phyloP scores from a whole-genome alignment of 192 early-diverging fungal species.

The Entomortierella chlamydospora region DNA sequence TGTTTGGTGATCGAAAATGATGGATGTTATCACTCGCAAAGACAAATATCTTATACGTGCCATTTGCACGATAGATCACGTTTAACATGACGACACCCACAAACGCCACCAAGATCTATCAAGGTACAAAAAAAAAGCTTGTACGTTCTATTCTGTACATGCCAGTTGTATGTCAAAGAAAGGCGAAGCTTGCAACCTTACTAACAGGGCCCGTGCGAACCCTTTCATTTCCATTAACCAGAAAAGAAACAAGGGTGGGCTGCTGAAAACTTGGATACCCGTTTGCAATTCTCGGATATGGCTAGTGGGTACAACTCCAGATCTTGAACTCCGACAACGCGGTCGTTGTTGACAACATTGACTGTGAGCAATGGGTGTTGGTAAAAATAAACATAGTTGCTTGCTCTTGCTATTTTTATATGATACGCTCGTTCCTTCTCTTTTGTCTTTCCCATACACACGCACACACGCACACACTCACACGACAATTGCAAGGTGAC shows the following conservation, averaged over 20 bases:
- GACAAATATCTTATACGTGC: too few species aligned
- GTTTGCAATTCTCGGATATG: conserved; percentile 27
- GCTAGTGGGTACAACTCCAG: conserved; percentile 30
- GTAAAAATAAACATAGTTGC: too few species aligned
- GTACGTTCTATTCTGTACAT: neutral
- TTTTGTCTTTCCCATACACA: neutral
- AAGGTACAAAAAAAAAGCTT: conserved; percentile 1
- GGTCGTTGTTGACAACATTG: conserved; percentile 11
- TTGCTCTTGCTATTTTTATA: neutral
- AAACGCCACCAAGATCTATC: conserved; percentile 6
- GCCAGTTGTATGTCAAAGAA: neutral
- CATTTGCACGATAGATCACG: neutral
- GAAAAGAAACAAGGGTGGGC: neutral
- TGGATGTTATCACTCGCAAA: too few species aligned
- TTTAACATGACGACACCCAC: neutral
- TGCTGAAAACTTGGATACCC: conserved; percentile 3
- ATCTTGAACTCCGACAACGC: neutral
- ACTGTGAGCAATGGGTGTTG: conserved; percentile 22
- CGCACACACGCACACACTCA: too few species aligned
- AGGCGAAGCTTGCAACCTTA: neutral
- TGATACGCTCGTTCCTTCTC: neutral
- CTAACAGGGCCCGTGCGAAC: neutral
- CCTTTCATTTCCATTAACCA: neutral
- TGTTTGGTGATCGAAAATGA: too few species aligned
- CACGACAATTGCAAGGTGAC: too few species aligned